These are phyloP conservation scores for Xylariaceae sp. DNA, from an alignment of 2,329 filamentous ascomycete genomes.

Conservation along the genomic window DNA sequence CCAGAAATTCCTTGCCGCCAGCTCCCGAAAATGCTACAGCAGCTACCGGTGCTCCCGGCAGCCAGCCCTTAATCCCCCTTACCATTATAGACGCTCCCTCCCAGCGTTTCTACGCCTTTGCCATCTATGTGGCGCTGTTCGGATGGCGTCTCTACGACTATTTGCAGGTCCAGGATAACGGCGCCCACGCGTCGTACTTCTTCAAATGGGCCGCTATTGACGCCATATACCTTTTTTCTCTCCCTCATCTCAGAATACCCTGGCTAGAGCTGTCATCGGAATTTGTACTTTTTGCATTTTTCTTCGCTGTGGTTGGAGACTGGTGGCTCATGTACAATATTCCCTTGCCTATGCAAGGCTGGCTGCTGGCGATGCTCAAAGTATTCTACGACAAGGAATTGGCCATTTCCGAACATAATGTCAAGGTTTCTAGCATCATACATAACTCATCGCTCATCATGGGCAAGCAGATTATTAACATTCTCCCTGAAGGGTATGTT, in stretches of 20 bases:
- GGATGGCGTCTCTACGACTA: slow-evolving; percentile 91
- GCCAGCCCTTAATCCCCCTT: slow-evolving; percentile 77
- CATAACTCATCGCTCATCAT: slow-evolving; percentile 94
- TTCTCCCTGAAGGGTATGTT: slow-evolving; percentile 84
- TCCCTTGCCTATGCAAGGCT: slow-evolving; percentile 65
- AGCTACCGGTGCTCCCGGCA: slow-evolving; percentile 35
- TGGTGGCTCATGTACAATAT: slow-evolving; percentile 65
- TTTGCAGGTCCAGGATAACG: slow-evolving; percentile 76
- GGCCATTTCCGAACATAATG: slow-evolving; percentile 89
- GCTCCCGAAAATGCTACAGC: slow-evolving; percentile 52
- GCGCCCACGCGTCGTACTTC: slow-evolving; percentile 88
- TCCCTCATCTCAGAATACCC: slow-evolving; percentile 89
- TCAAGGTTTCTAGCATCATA: slow-evolving; percentile 85
- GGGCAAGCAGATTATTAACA: slow-evolving; percentile 97
- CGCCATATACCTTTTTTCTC: slow-evolving; percentile 82
- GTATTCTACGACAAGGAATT: slow-evolving; percentile 91
- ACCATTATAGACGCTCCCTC: slow-evolving; percentile 86
- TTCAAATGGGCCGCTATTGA: slow-evolving; percentile 94
- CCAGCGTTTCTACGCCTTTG: slow-evolving; percentile 85
- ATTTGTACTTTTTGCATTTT: slow-evolving; percentile 73
- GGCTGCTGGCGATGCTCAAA: slow-evolving; percentile 75
- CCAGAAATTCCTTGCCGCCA: slow-evolving; percentile 48
- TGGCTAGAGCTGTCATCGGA: slow-evolving; percentile 92
- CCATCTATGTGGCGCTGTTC: slow-evolving; percentile 77
- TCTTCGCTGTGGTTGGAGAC: slow-evolving; percentile 75